Percentiles rank a stretch among this genome's conserved stretches.
Evolutionary conservation across 495 filamentous ascomycete species (phyloP).

Genomic region (Corynascus novoguineensis): DNA sequence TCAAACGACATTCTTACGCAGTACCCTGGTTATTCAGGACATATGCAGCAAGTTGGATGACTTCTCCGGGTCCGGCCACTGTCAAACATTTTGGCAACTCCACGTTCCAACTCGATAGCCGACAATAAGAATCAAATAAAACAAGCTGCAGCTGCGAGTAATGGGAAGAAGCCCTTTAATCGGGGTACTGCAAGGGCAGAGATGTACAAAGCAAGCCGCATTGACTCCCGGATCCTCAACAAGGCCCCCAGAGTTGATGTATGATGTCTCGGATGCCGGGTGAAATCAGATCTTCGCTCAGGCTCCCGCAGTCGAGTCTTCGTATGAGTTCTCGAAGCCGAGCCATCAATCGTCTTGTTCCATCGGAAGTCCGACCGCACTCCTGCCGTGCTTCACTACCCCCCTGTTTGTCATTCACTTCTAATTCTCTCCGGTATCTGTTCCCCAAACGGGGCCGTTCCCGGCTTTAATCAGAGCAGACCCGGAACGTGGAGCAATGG

Average conservation of each 20-base stretch:
- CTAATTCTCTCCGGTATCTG: neutral
- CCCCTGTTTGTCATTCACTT: conserved; percentile 8
- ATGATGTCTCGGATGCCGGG: conserved; percentile 21
- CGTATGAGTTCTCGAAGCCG: conserved; percentile 15
- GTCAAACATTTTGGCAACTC: no score
- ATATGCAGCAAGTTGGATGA: no score
- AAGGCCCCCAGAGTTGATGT: conserved; percentile 10
- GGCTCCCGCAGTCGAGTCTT: neutral
- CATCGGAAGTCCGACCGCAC: conserved; percentile 17
- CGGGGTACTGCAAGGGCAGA: no score
- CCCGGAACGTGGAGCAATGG: neutral
- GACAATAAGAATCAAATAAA: no score
- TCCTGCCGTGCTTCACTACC: neutral
- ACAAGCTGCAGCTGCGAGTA: no score
- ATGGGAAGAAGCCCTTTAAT: no score
- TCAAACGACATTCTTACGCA: no score
- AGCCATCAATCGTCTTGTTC: conserved; percentile 15
- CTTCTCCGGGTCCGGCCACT: no score
- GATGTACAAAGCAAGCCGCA: neutral
- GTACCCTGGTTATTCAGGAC: no score
- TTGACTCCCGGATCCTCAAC: conserved; percentile 5
- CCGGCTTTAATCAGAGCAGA: conserved; percentile 5
- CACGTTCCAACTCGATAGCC: no score
- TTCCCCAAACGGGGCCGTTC: conserved; percentile 2
- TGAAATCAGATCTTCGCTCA: conserved; percentile 9